Conservation (phyloP, 257 asterid species). For the Verbascum thapsus region DNA sequence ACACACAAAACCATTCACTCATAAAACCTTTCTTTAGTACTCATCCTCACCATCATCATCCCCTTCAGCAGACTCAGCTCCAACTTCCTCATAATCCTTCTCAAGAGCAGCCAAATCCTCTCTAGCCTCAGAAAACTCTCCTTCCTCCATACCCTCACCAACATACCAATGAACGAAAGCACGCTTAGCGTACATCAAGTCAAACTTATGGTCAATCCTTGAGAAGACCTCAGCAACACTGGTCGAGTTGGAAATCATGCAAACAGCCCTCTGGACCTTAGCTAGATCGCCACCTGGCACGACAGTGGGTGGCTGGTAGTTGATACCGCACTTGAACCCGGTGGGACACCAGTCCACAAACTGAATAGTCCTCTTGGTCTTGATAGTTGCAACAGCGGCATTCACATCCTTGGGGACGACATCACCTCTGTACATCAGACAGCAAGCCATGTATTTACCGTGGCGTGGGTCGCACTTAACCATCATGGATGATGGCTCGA, state of each 20-base stretch:
- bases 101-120: constrained; percentile 61
- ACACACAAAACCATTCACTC: constrained; percentile 4
- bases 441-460: constrained; percentile 60
- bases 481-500: constrained; percentile 65
- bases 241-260: constrained; percentile 59
- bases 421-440: constrained; percentile 58
- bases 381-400: constrained; percentile 58
- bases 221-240: constrained; percentile 62
- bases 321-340: constrained; percentile 59
- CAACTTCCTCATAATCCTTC: constrained; percentile 60
- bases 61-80: constrained; percentile 52
- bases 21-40: constrained; percentile 24
- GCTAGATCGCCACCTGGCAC: constrained; percentile 67
- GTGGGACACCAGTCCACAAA: constrained; percentile 64
- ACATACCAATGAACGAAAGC: constrained; percentile 66
- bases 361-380: constrained; percentile 60
- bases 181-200: constrained; percentile 56
- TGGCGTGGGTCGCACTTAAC: constrained; percentile 61
- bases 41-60: constrained; percentile 50
- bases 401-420: constrained; percentile 58
- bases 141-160: constrained; percentile 69
- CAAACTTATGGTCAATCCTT: constrained; percentile 56
- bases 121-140: constrained; percentile 63
- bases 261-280: constrained; percentile 58
- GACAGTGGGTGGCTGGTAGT: constrained; percentile 63